A percentile compares a stretch with the other conserved stretches of the same genome.
Evolutionary conservation across 1,284 basidiomycete genomes (phyloP).

Genomic region (Papiliotrema nemorosa): DNA sequence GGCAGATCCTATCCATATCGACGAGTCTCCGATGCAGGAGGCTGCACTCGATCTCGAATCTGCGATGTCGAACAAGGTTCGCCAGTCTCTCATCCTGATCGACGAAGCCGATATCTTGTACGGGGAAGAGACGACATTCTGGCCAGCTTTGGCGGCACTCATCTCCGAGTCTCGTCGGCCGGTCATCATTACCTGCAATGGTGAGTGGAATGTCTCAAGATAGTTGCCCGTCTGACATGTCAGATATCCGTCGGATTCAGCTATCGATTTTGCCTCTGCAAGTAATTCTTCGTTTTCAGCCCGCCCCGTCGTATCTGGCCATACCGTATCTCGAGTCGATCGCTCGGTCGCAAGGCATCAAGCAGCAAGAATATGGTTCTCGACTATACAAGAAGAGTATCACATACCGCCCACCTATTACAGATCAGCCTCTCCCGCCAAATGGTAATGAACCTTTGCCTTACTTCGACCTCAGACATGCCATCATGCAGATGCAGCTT

Average conservation of each 20-base stretch:
- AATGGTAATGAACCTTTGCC: constrained; percentile 47
- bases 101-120: constrained; percentile 96
- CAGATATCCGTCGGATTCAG: constrained; percentile 72
- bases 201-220: constrained; percentile 52
- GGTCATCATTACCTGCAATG: constrained; percentile 88
- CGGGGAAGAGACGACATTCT: constrained; percentile 86
- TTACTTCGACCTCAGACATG: constrained; percentile 59
- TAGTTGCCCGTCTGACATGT: not conserved
- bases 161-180: constrained; percentile 78
- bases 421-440: constrained; percentile 49
- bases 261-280: constrained; percentile 72
- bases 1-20: constrained; percentile 30
- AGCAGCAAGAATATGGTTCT: constrained; percentile 2
- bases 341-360: constrained; percentile 56
- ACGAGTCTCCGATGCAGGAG: constrained; percentile 3
- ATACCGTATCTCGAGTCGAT: constrained; percentile 69
- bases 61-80: constrained; percentile 14
- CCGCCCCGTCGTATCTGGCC: constrained; percentile 60
- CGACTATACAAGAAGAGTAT: constrained; percentile 26
- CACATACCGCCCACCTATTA: constrained; percentile 18
- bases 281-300: constrained; percentile 62
- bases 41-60: constrained; percentile 1
- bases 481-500: constrained; percentile 61
- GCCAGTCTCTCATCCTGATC: constrained; percentile 87
- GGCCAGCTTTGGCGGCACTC: constrained; percentile 75